Percentiles rank a stretch among this genome's conserved stretches.
These are phyloP conservation scores for Maudiozyma serrabonitensis DNA, from an alignment of 805 yeast genomes.

Conservation along the genomic window DNA sequence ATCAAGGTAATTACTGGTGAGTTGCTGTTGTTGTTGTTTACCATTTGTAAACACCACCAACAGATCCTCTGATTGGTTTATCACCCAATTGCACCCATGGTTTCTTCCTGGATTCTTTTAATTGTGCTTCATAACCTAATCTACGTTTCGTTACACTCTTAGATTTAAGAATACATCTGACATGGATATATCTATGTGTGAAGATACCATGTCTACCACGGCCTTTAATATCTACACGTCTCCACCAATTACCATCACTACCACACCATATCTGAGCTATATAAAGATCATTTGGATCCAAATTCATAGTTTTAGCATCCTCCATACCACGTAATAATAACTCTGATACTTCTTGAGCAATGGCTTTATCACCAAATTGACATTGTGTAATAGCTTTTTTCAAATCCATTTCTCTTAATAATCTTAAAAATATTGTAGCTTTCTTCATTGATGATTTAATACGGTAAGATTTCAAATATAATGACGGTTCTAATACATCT, in stretches of 20 bases:
- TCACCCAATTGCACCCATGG: constrained; percentile 42
- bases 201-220: constrained; percentile 83
- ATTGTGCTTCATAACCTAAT: constrained; percentile 46
- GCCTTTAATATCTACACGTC: constrained; percentile 73
- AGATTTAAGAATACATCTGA: constrained; percentile 66
- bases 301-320: constrained; percentile 53
- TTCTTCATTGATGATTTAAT: constrained; percentile 84
- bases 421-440: constrained; percentile 68
- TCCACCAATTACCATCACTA: constrained; percentile 67
- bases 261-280: constrained; percentile 86
- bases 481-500: constrained; percentile 75
- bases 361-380: constrained; percentile 74
- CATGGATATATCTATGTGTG: constrained; percentile 68
- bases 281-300: constrained; percentile 53
- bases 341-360: constrained; percentile 70
- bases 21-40: constrained; percentile 14
- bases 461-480: constrained; percentile 73
- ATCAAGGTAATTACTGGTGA: too few species aligned
- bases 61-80: constrained; percentile 38
- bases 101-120: constrained; percentile 39
- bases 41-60: constrained; percentile 50
- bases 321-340: constrained; percentile 62
- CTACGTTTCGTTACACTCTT: constrained; percentile 50
- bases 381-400: constrained; percentile 83
- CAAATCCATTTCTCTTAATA: constrained; percentile 61